Evolutionary conservation across 768 basidiomycete species (phyloP), one percentile per base, ranked within the genome.

Genomic region (Artomyces pyxidatus): DNA sequence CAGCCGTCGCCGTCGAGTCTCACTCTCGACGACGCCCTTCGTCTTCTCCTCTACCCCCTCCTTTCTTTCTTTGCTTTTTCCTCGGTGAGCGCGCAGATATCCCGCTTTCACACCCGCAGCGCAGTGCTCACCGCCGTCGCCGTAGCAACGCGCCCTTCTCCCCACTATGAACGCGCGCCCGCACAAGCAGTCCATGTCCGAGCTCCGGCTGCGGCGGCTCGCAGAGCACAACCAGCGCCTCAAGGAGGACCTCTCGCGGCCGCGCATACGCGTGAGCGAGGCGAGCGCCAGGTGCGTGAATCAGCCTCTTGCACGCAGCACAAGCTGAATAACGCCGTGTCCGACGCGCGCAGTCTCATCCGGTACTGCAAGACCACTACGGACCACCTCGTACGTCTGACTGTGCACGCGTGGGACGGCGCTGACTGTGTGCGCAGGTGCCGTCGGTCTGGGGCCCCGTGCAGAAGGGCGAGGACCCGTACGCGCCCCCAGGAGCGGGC

Each of bases 371-470:
- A 84, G 63, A 76, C 76, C 19, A 87, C 84, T 28, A 79, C 73
- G 58, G 86, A 88, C 61, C 77, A 79, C 56, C 76, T 85, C 43
- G 80, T 81, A 51, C 58, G 76, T 68, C 28, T 23, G 26, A 45
- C 35, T 35, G 21, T 17, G 26, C 26, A 11, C 23, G 19, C 27
- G 29, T 21, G 11, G 3, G 37, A 35, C 42, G 27, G 28, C 23
- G n/a, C 21, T 51, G 37, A 42, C 42, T 27, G 19, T 39, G 23
- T 41, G 27, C 27, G 52, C 60, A 93, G 87, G 85, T 95, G 42
- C 93, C 94, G 22, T 92, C 88, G 17, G 90, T 99, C 1, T 99
- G 96, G 96, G 96, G 96, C 9, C 85, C 89, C 21, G 83, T 95
- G n/a, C 81, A 81, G 55, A 88, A 87, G 62, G 81, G 80, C 37